Percentiles rank a stretch among this genome's conserved stretches.
These are phyloP conservation scores for Lepidium aucheri DNA, from an alignment of 345 rosid genomes.

Conservation along the genomic window DNA sequence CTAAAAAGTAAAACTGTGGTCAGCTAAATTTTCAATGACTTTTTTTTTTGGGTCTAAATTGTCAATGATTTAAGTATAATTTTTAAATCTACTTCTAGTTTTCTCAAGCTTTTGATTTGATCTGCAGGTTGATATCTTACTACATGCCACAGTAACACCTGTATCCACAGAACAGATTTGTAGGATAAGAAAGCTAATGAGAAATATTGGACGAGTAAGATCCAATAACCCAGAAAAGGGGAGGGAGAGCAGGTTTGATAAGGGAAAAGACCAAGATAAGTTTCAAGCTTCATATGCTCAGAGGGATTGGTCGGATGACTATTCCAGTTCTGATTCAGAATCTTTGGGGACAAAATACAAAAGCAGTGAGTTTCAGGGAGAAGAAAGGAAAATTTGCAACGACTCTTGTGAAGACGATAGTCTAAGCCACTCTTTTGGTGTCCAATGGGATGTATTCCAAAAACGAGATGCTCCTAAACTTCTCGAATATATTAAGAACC, in stretches of 20 bases:
- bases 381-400: slow-evolving; percentile 23
- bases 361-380: slow-evolving; percentile 19
- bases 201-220: slow-evolving; percentile 13
- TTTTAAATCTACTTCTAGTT: background rate
- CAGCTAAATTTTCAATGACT: background rate
- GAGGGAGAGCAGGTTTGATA: background rate
- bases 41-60: background rate
- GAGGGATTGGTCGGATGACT: slow-evolving; percentile 34
- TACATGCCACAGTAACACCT: slow-evolving; percentile 62
- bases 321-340: slow-evolving; percentile 41
- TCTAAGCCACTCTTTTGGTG: slow-evolving; percentile 49
- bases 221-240: slow-evolving; percentile 4
- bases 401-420: slow-evolving; percentile 25
- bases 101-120: slow-evolving; percentile 13
- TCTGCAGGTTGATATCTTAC: slow-evolving; percentile 80
- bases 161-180: slow-evolving; percentile 73
- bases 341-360: slow-evolving; percentile 18
- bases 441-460: slow-evolving; percentile 90
- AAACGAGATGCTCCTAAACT: slow-evolving; percentile 83
- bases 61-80: background rate
- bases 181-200: slow-evolving; percentile 64
- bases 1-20: background rate
- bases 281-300: slow-evolving; percentile 25
- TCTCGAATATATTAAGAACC: slow-evolving; percentile 58
- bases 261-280: slow-evolving; percentile 24